These are phyloP conservation scores for Globisporangium echinulatum DNA, from an alignment of 352 stramenopile species.

Conservation along the genomic window DNA sequence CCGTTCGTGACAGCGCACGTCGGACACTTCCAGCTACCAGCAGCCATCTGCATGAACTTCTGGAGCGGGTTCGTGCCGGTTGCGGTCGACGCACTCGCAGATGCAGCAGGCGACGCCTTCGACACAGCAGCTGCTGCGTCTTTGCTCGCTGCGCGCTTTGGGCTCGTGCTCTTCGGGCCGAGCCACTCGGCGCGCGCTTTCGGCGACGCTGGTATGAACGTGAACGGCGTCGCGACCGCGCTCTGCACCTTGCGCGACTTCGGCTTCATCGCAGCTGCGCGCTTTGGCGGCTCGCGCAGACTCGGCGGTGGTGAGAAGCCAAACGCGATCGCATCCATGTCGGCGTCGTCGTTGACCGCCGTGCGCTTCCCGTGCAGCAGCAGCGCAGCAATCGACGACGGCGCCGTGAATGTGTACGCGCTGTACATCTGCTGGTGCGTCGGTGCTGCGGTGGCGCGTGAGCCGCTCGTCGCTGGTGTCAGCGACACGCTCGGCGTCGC, in stretches of 20 bases:
- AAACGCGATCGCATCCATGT: slow-evolving; percentile 45
- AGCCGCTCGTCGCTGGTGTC: slow-evolving; percentile 18
- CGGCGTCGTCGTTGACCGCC: slow-evolving; percentile 14
- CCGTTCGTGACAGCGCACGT: slow-evolving; percentile 70
- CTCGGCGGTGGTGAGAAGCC: slow-evolving; percentile 56
- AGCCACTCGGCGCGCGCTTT: slow-evolving; percentile 43
- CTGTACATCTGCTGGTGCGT: slow-evolving; percentile 16
- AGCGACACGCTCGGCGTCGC: slow-evolving; percentile 31
- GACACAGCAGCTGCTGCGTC: slow-evolving; percentile 1
- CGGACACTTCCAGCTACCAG: slow-evolving; percentile 81
- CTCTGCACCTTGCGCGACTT: slow-evolving; percentile 19
- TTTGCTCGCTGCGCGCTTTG: slow-evolving; percentile 9
- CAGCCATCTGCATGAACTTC: slow-evolving; percentile 55
- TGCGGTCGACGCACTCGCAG: slow-evolving; percentile 17
- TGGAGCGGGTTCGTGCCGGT: slow-evolving; percentile 14
- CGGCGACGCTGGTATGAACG: slow-evolving; percentile 59
- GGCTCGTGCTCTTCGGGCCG: slow-evolving; percentile 16
- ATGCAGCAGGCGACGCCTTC: slow-evolving; percentile 6
- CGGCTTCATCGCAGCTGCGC: slow-evolving; percentile 15
- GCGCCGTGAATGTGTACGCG: slow-evolving; percentile 52
- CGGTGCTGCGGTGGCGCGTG: not conserved
- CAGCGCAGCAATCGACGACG: slow-evolving; percentile 12
- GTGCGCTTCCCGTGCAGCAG: slow-evolving; percentile 10
- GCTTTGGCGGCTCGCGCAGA: slow-evolving; percentile 55
- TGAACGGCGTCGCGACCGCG: slow-evolving; percentile 36